These are phyloP conservation scores for Brettanomyces anomalus DNA, from an alignment of 805 yeast genomes.

Conservation along the genomic window DNA sequence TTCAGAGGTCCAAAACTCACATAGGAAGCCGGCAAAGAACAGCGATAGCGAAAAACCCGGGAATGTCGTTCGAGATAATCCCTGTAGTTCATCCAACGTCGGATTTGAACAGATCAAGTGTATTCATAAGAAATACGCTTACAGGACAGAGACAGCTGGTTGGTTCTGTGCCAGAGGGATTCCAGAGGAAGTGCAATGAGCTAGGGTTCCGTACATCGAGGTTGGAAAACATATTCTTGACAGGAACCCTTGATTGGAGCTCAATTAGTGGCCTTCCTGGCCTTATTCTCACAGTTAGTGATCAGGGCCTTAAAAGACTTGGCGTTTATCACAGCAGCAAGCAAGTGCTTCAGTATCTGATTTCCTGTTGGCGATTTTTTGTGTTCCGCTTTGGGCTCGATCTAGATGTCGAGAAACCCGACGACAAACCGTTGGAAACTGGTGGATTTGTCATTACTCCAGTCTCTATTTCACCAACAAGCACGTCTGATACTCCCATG, in stretches of 20 bases:
- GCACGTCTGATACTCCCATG: neutral
- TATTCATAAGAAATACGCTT: constrained; percentile 39
- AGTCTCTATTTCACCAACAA: constrained; percentile 10
- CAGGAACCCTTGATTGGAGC: constrained; percentile 73
- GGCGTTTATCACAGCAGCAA: constrained; percentile 44
- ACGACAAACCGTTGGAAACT: constrained; percentile 6
- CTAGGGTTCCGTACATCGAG: constrained; percentile 48
- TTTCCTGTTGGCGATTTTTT: constrained; percentile 80
- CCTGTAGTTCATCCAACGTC: constrained; percentile 53
- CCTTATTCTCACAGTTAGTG: constrained; percentile 69
- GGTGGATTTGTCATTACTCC: constrained; percentile 14
- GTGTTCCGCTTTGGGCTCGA: constrained; percentile 70
- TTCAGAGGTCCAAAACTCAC: no score
- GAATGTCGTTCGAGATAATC: constrained; percentile 37
- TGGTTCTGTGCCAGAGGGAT: constrained; percentile 81
- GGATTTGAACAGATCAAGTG: constrained; percentile 49
- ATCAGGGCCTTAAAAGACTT: constrained; percentile 55
- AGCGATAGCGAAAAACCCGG: constrained; percentile 2
- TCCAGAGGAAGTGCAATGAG: constrained; percentile 67
- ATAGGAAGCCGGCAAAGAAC: no score
- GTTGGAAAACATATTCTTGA: constrained; percentile 57
- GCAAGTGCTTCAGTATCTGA: constrained; percentile 38
- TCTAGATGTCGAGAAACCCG: constrained; percentile 21
- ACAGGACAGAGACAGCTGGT: constrained; percentile 53
- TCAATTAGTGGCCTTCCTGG: constrained; percentile 94